Percentiles rank a stretch among this genome's conserved stretches.
Conservation (phyloP, 2,329 filamentous ascomycete species). For the Dactylellina sp. region DNA sequence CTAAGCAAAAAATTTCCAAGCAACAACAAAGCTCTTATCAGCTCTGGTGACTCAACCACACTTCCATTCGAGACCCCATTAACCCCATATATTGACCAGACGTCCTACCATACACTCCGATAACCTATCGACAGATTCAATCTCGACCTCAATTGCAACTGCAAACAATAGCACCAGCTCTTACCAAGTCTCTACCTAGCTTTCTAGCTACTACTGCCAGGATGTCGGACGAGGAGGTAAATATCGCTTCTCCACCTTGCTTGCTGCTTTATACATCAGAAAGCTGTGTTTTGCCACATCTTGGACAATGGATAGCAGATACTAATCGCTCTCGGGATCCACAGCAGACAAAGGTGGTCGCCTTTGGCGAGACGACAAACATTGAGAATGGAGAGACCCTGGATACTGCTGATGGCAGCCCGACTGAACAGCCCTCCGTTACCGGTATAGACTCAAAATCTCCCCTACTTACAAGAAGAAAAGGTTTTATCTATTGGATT, state of each 20-base stretch:
- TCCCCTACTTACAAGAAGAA: not conserved
- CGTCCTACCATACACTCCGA: conserved; percentile 3
- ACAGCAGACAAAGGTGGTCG: conserved; percentile 54
- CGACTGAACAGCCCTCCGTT: conserved; percentile 43
- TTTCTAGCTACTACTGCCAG: conserved; percentile 15
- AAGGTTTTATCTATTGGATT: not conserved
- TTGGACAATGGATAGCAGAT: conserved; percentile 1
- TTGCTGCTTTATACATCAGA: not conserved
- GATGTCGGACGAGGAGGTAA: conserved; percentile 55
- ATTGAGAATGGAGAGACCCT: conserved; percentile 52
- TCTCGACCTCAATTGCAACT: conserved; percentile 35
- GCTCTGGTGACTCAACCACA: conserved; percentile 54
- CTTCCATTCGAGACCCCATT: conserved; percentile 13
- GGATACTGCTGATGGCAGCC: conserved; percentile 18
- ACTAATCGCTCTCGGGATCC: not conserved
- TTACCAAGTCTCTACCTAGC: not conserved
- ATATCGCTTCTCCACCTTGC: not conserved
- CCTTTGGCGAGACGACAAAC: conserved; percentile 54
- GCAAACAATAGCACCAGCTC: not conserved
- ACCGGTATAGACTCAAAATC: conserved; percentile 18
- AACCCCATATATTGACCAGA: conserved; percentile 8
- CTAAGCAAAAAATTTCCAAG: conserved; percentile 55
- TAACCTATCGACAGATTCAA: not conserved
- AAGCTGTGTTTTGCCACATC: conserved; percentile 16
- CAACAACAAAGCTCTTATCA: conserved; percentile 56